Percentiles rank a stretch among this genome's conserved stretches.
phyloP scores from a whole-genome alignment of 768 basidiomycete species.

The Lentinula lateritia region DNA sequence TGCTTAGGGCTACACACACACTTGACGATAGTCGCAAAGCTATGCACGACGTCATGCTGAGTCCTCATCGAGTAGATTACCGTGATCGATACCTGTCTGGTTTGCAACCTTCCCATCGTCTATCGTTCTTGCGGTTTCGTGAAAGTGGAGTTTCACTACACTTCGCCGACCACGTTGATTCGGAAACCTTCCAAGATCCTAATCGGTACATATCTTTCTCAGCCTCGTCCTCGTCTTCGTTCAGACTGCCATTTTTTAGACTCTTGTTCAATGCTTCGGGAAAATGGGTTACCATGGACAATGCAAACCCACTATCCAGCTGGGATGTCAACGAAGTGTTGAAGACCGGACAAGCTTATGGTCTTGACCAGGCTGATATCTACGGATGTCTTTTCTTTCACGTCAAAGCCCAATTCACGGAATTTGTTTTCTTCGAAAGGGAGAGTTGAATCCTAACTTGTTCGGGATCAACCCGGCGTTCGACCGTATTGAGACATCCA shows the following conservation, averaged over 20 bases:
- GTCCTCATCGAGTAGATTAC: constrained; percentile 30
- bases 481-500: constrained; percentile 45
- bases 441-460: constrained; percentile 9
- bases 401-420: constrained; percentile 31
- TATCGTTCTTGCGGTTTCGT: constrained; percentile 33
- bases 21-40: constrained; percentile 14
- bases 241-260: constrained; percentile 13
- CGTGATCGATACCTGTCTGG: constrained; percentile 31
- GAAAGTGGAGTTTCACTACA: constrained; percentile 41
- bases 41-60: constrained; percentile 26
- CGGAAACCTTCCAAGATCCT: constrained; percentile 29
- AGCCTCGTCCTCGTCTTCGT: constrained; percentile 40
- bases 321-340: constrained; percentile 28
- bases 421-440: constrained; percentile 27
- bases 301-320: neutral
- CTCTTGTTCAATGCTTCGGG: neutral
- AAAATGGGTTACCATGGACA: neutral
- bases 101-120: constrained; percentile 37
- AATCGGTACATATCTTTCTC: constrained; percentile 33
- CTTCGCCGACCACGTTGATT: constrained; percentile 30
- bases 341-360: constrained; percentile 26
- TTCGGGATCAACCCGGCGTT: constrained; percentile 24
- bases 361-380: constrained; percentile 35
- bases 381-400: constrained; percentile 48
- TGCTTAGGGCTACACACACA: neutral